phyloP scores from a whole-genome alignment of 176 grass and related monocot species.

The Echinochloa phyllopogon region DNA sequence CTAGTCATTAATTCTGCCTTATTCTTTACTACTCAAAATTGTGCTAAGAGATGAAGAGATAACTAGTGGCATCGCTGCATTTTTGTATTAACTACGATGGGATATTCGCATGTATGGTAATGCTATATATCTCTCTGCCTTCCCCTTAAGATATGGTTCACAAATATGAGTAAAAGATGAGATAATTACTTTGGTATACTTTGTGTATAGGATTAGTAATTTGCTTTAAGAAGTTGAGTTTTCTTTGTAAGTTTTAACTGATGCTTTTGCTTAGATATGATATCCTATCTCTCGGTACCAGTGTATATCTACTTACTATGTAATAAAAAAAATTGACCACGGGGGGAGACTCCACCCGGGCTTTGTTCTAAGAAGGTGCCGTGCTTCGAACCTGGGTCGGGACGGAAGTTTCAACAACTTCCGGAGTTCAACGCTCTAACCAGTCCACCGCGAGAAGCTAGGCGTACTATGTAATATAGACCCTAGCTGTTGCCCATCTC shows the following conservation, averaged over 20 bases:
- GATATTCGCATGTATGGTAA: conserved; percentile 6
- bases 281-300: neutral
- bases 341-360: too few species aligned
- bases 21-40: conserved; percentile 7
- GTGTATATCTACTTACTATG: neutral
- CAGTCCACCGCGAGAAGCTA: too few species aligned
- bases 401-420: too few species aligned
- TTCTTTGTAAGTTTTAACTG: neutral
- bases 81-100: conserved; percentile 25
- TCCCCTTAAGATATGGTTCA: neutral
- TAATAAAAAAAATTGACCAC: too few species aligned
- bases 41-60: neutral
- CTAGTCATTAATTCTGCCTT: conserved; percentile 2
- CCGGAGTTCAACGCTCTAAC: too few species aligned
- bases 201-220: neutral
- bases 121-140: neutral
- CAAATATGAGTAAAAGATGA: neutral
- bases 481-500: neutral
- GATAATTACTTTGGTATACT: neutral
- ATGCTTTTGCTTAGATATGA: neutral
- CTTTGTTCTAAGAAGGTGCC: too few species aligned
- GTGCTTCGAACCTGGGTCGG: too few species aligned
- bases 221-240: conserved; percentile 14
- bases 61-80: conserved; percentile 15
- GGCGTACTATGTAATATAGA: neutral